These are phyloP conservation scores for Dactylellina sp. DNA, from an alignment of 2,329 filamentous ascomycete species.

Conservation along the genomic window DNA sequence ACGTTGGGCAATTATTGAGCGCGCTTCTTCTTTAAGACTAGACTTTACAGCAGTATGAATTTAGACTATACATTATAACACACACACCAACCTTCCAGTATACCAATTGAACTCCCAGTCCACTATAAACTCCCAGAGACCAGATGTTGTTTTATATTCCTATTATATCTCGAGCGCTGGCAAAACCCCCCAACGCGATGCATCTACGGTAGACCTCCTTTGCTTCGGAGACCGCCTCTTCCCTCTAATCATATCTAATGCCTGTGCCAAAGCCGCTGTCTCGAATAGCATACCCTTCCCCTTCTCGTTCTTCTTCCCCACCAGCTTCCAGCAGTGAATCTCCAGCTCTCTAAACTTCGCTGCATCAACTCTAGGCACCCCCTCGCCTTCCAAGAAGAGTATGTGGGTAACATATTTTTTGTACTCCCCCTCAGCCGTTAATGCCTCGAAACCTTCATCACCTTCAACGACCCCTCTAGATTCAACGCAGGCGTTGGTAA, in stretches of 20 bases:
- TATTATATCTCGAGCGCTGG: slow-evolving; percentile 37
- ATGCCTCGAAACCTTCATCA: slow-evolving; percentile 15
- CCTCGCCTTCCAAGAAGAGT: slow-evolving; percentile 79
- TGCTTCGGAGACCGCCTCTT: slow-evolving; percentile 57
- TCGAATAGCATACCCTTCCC: slow-evolving; percentile 60
- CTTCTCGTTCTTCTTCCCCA: slow-evolving; percentile 58
- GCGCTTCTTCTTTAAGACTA: no score
- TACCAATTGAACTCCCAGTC: background rate
- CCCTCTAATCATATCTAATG: slow-evolving; percentile 59
- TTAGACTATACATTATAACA: no score
- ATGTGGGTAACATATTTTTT: slow-evolving; percentile 83
- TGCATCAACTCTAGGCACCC: slow-evolving; percentile 77
- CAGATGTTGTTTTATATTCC: no score
- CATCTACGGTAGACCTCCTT: slow-evolving; percentile 59
- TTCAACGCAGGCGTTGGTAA: slow-evolving; percentile 78
- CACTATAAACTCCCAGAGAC: slow-evolving; percentile 4
- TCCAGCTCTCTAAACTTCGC: slow-evolving; percentile 74
- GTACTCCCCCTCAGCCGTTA: slow-evolving; percentile 66
- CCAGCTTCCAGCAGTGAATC: slow-evolving; percentile 78
- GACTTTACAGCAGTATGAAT: no score
- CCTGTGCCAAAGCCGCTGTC: slow-evolving; percentile 56
- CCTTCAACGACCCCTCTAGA: slow-evolving; percentile 68
- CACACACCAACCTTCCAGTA: no score
- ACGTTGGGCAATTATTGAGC: no score
- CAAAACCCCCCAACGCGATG: slow-evolving; percentile 16